Conservation (phyloP, 768 basidiomycete genomes). For the Trametes coccinea region DNA sequence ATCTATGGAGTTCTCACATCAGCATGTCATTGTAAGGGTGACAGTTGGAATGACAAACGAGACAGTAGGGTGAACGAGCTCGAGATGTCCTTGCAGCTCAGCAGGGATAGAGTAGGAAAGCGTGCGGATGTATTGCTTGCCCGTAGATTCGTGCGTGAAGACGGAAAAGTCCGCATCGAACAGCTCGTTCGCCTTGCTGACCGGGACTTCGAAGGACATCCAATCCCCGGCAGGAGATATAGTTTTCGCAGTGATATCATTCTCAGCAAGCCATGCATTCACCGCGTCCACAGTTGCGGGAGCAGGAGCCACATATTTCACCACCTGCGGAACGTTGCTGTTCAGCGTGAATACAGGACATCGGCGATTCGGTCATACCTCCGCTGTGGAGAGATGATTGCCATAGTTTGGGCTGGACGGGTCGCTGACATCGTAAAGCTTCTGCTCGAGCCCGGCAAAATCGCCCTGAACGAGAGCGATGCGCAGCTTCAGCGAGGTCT, state of each 20-base stretch:
- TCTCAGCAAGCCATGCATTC: constrained; percentile 29
- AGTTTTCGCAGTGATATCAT: constrained; percentile 26
- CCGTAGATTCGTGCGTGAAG: constrained; percentile 29
- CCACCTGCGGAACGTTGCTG: neutral
- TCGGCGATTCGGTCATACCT: constrained; percentile 31
- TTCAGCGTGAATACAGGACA: neutral
- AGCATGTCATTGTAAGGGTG: neutral
- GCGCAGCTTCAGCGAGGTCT: constrained; percentile 35
- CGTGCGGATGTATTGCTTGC: constrained; percentile 30
- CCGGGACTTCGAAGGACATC: constrained; percentile 28
- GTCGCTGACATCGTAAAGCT: constrained; percentile 36
- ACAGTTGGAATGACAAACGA: constrained; percentile 14
- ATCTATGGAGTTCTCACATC: constrained; percentile 1
- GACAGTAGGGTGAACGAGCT: constrained; percentile 35
- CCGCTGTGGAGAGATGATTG: constrained; percentile 53
- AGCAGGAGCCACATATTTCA: constrained; percentile 26
- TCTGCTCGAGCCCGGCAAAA: constrained; percentile 36
- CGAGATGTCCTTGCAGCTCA: constrained; percentile 28
- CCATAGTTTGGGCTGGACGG: constrained; percentile 44
- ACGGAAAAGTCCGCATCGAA: constrained; percentile 33
- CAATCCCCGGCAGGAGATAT: constrained; percentile 34
- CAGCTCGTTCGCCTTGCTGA: constrained; percentile 32
- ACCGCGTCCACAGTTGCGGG: constrained; percentile 27
- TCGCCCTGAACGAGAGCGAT: constrained; percentile 37
- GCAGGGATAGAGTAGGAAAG: constrained; percentile 35